Base-by-base conservation (phyloP, 345 rosid species). In the Excoecaria cochinchinensis region DNA sequence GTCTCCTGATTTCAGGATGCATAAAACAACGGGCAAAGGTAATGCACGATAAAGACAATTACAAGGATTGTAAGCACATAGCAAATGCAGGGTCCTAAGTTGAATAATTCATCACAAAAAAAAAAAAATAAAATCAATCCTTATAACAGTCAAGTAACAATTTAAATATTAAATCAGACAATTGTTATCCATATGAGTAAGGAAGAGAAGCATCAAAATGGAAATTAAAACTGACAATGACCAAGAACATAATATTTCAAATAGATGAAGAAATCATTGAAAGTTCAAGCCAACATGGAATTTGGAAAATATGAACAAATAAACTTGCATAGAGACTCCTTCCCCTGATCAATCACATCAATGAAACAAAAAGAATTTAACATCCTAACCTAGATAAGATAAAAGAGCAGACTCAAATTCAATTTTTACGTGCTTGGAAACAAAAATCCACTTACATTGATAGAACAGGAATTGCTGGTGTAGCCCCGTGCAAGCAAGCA, bases 391-490 rank as follows among this genome's bases (percentile, higher is more conserved):
- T 19, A 36, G 10, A 53, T 8, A 42, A 31, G 38, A 48, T 13
- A 15, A 14, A 25, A 56, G 38, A 51, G 21, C 24, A 31, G 38
- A 59, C 31, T 31, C 31, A 5, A 22, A 59, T 19, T 56, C 5
- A 24, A 69, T 31, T 31, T 12, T 31, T 14, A 24, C 36, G 64
- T 3, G 21, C 38, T 61, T 36, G 69, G 58, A 70, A 77, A 51
- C 25, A 66, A 67, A 80, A 74, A 68, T 78, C 48, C 70, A 90
- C 98, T 89, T 87, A 95, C 99, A 86, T 90, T 84, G 99, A 95
- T 66, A 95, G 89, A 79, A 95, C 89, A 76, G 99, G 99, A 79
- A 95, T 95, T 76, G 97, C 99, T 95, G 98, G 79, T 71, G 82
- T 80, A 51, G 69, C 84, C 86, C 76, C 63, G 79, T 67, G 78